A percentile compares a stretch with the other conserved stretches of the same genome.
Conservation (phyloP, 106 monocot genomes). For the Alisma plantagoaquatica region DNA sequence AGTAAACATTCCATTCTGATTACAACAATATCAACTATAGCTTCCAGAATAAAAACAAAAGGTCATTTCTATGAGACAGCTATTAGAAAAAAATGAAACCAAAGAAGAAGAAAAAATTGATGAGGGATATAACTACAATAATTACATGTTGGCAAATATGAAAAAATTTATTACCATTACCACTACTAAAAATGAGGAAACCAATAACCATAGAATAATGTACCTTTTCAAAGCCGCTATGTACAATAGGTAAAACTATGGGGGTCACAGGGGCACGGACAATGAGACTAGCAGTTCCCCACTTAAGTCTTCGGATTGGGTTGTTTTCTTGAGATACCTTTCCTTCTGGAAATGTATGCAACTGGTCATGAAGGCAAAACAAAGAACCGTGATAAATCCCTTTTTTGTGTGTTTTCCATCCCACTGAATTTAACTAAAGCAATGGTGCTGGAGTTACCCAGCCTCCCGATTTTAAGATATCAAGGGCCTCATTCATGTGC, state of each 20-base stretch:
- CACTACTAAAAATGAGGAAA: neutral
- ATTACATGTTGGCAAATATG: neutral
- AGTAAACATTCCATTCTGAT: no score
- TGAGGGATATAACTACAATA: neutral
- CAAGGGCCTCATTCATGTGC: slow-evolving; percentile 82
- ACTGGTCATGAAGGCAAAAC: slow-evolving; percentile 21
- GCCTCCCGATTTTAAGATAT: slow-evolving; percentile 65
- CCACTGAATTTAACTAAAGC: neutral
- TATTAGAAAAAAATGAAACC: no score
- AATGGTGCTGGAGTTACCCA: slow-evolving; percentile 46
- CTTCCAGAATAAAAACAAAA: no score
- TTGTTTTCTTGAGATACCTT: slow-evolving; percentile 64
- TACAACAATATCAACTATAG: no score
- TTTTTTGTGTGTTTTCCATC: neutral
- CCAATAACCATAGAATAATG: neutral
- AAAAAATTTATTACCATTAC: neutral
- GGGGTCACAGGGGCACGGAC: slow-evolving; percentile 72
- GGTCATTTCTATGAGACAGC: no score
- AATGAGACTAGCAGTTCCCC: slow-evolving; percentile 99
- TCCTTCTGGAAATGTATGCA: slow-evolving; percentile 99
- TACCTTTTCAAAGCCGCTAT: slow-evolving; percentile 95
- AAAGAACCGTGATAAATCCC: neutral
- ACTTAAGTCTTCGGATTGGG: slow-evolving; percentile 80
- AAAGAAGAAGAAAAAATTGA: no score
- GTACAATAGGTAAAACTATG: slow-evolving; percentile 79